Base-by-base conservation (phyloP, 345 rosid species). In the Aquilaria sinensis region DNA sequence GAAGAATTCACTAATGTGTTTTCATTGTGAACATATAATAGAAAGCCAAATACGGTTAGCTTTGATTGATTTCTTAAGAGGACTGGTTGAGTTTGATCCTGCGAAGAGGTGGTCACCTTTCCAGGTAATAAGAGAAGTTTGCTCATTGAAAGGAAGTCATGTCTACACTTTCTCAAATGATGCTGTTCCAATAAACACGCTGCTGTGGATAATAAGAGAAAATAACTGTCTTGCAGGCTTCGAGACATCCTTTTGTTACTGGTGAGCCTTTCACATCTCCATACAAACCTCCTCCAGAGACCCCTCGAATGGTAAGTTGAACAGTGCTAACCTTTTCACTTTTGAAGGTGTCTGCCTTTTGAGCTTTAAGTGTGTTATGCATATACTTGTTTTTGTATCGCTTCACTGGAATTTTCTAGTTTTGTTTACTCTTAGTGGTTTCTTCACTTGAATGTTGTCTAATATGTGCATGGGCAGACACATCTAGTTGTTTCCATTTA, bases 71-170 rank as follows among this genome's bases (percentile, higher is more conserved):
- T 95, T 95, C 79, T 82, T 95, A 72, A 85, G 88, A 75, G 99
- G 99, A 76, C 91, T 95, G 65, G 89, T 95, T 62, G 98, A 91
- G 84, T 91, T 95, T 68, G 99, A 95, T 81, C 99, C 99, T 56
- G 96, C 83, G 49, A 91, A 89, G 83, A 86, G 99, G 61, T 95
- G 99, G 99, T 91, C 99, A 30, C 99, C 99, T 71, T 84, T 81
- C 75, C 99, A 95, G 98, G 98, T 95, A 61, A 57, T 71, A 37
- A 4, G 43, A 58, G 56, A 45, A 53, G 64, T 62, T 62, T 66
- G 55, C 47, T 13, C n/a, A 56, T 11, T n/a, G 62, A 57, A 60
- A 62, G 43, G 43, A 37, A 37, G 43, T 33, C 14, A 45, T 34
- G 50, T 62, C 55, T 60, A 5, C 53, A 50, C 48, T 51, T 14